phyloP scores from a whole-genome alignment of 2,329 filamentous ascomycete species.

The Colletotrichum sp. region DNA sequence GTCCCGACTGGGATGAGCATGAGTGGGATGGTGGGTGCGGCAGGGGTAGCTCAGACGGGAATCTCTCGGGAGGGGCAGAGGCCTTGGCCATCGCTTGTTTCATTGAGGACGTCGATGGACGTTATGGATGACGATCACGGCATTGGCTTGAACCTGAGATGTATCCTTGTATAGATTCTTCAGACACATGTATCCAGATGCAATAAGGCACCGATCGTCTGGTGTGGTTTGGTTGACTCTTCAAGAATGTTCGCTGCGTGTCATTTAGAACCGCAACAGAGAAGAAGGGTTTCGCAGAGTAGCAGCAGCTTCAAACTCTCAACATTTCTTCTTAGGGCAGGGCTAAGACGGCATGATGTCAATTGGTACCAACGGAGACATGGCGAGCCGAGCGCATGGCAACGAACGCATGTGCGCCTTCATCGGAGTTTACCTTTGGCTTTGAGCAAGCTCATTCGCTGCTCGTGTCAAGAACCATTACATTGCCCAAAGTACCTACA shows the following conservation, averaged over 20 bases:
- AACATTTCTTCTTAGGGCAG: neutral
- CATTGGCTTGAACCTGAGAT: neutral
- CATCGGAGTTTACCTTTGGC: neutral
- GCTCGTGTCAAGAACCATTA: neutral
- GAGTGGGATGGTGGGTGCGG: conserved; percentile 1
- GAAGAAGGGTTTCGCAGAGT: neutral
- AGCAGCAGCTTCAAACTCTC: neutral
- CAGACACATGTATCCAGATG: neutral
- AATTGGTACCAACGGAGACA: conserved; percentile 1
- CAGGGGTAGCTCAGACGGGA: conserved; percentile 20
- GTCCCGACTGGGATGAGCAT: conserved; percentile 6
- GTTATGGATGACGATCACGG: neutral
- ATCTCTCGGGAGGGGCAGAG: conserved; percentile 8
- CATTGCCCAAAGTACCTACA: neutral
- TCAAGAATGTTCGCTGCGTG: neutral
- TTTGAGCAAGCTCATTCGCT: neutral
- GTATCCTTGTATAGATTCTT: neutral
- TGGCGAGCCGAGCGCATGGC: conserved; percentile 7
- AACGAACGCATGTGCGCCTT: conserved; percentile 4
- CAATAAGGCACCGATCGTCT: neutral
- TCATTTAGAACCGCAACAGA: neutral
- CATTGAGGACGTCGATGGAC: conserved; percentile 3
- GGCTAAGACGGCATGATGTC: conserved; percentile 8
- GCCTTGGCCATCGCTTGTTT: conserved; percentile 17
- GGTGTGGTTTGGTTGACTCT: neutral